Percentiles rank a stretch among this genome's conserved stretches.
These are phyloP conservation scores for Vigna trinervia DNA, from an alignment of 306 rosid species.

Conservation along the genomic window DNA sequence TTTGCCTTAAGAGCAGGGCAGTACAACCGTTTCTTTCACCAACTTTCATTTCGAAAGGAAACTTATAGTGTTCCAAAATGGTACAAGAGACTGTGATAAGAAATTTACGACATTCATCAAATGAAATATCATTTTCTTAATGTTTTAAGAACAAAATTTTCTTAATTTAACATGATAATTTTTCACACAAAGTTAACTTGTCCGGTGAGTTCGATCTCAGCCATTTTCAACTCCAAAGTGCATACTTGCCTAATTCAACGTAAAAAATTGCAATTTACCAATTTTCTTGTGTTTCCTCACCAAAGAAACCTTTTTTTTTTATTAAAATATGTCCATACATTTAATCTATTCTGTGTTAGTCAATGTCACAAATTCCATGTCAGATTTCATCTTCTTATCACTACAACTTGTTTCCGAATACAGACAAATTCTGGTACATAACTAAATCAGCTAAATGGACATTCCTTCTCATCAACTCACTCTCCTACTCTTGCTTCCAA, in stretches of 20 bases:
- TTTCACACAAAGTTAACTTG: too few relatives aligned
- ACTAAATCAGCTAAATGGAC: conserved; percentile 37
- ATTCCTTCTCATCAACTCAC: conserved; percentile 35
- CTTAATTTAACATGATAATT: too few relatives aligned
- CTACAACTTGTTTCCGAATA: conserved; percentile 26
- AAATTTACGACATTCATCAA: neutral
- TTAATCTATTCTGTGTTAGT: neutral
- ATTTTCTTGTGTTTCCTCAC: neutral
- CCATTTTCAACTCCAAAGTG: conserved; percentile 27
- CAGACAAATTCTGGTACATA: conserved; percentile 20
- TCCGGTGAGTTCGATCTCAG: too few relatives aligned
- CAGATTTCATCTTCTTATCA: conserved; percentile 23
- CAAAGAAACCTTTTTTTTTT: conserved; percentile 20
- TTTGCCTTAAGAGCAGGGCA: neutral
- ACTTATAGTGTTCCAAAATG: conserved; percentile 9
- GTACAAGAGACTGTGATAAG: neutral
- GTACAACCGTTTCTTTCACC: conserved; percentile 10
- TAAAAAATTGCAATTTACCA: too few relatives aligned
- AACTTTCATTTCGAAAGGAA: conserved; percentile 14
- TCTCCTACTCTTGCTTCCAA: conserved; percentile 24
- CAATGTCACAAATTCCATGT: conserved; percentile 31
- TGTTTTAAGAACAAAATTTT: too few relatives aligned
- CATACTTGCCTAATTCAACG: conserved; percentile 29
- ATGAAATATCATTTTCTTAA: too few relatives aligned
- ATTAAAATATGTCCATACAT: conserved; percentile 3